Base-by-base conservation (phyloP, 768 basidiomycete genomes). In the Mycena galericulata region DNA sequence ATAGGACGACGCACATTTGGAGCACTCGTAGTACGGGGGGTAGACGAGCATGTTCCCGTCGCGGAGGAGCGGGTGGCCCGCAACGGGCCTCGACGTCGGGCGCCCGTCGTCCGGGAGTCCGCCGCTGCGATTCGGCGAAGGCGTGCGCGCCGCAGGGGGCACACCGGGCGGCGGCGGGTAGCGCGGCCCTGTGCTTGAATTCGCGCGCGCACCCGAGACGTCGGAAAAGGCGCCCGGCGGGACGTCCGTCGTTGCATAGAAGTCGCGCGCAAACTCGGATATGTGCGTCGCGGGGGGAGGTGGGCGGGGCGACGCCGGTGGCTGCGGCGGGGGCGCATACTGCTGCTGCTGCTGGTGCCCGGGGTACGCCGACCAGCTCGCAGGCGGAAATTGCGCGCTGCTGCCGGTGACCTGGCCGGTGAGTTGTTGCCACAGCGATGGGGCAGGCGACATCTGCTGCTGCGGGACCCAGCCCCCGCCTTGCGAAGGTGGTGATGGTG, bases 21-120 rank as follows among this genome's bases (percentile, higher is more conserved):
- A 75, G 70, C 93, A 95, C 15, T 84, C 72, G 71, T 87, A 82
- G 1, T 86, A 85, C n/a, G 76, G 78, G 0, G 93, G 93, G 73
- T 94, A 95, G 0, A 94, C 88, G 9, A 95, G 80, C 10, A 92
- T 76, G 54, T 84, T 84, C 4, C 90, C 91, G 38, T 87, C 79
- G 26, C 81, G 80, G 61, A 95, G 78, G 5, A 95, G 80, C 0
- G 92, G 90, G 71, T 89, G 91, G 0, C 94, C 94, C 0, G 89
- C 85, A 0, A 83, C 81, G 4, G 94, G 92, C 3, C 75, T 81
- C 8, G 76, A 82, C 1, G 93, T 95, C 0, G 94, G 94, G 2
- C 83, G 81, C 0, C 87, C 86, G 69, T 92, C 90, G 60, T 88
- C 84, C 1, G 80, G 78, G 2, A 64, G 62, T 43, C 26, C 63